phyloP scores from a whole-genome alignment of 306 rosid species.

The Quercus dentata region DNA sequence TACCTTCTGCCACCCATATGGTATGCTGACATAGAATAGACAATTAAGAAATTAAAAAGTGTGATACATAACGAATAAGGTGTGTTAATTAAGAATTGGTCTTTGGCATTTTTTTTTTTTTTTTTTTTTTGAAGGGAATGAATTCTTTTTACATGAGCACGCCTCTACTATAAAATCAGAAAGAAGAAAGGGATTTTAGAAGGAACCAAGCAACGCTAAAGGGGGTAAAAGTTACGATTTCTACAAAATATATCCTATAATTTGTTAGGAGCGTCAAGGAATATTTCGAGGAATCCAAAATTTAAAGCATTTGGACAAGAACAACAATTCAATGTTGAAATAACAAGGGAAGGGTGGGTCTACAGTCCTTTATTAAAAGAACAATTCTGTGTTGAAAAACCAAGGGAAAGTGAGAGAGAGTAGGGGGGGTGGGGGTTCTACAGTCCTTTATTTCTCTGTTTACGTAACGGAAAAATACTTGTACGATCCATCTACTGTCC shows the following conservation, averaged over 20 bases:
- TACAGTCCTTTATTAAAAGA: background rate
- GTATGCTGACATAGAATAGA: background rate
- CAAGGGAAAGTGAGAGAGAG: no score
- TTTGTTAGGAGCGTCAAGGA: background rate
- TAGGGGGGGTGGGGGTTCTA: no score
- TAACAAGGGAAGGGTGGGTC: background rate
- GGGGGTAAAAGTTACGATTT: background rate
- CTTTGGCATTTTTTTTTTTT: background rate
- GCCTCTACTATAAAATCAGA: background rate
- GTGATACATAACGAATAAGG: conserved; percentile 16
- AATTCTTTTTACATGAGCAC: no score
- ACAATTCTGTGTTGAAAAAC: no score
- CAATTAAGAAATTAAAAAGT: conserved; percentile 3
- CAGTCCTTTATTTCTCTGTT: background rate
- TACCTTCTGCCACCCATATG: conserved; percentile 26
- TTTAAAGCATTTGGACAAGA: background rate
- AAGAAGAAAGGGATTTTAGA: conserved; percentile 2
- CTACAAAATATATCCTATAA: no score
- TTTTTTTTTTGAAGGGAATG: no score
- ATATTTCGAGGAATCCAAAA: background rate
- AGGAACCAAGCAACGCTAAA: conserved; percentile 7
- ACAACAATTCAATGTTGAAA: background rate
- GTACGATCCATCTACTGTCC: background rate
- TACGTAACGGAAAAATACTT: background rate
- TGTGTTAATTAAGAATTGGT: conserved; percentile 5